These are phyloP conservation scores for Agaricales sp. DNA, from an alignment of 1,284 basidiomycete genomes.

Conservation along the genomic window DNA sequence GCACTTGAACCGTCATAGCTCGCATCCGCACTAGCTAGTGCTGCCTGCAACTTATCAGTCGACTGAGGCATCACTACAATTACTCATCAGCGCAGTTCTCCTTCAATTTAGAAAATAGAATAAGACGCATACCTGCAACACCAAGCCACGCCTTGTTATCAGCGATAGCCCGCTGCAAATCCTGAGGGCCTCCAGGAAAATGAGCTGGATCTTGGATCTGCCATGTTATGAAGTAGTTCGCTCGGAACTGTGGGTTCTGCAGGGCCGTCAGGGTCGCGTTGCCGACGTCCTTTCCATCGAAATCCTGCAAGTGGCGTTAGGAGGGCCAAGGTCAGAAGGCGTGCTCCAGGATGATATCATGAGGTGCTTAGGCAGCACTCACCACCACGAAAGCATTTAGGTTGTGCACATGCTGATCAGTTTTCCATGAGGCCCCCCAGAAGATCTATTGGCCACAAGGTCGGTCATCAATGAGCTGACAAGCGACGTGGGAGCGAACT, in stretches of 20 bases:
- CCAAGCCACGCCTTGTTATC: constrained; percentile 14
- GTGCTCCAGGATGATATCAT: not conserved
- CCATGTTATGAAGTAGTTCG: constrained; percentile 25
- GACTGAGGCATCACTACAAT: constrained; percentile 13
- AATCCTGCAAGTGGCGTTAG: constrained; percentile 29
- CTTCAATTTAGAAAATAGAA: not conserved
- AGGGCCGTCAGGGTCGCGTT: constrained; percentile 26
- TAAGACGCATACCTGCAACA: constrained; percentile 11
- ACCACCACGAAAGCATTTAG: constrained; percentile 33
- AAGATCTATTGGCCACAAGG: no score
- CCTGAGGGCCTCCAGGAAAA: constrained; percentile 29
- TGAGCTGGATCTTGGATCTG: constrained; percentile 22
- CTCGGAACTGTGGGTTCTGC: constrained; percentile 12
- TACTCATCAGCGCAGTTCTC: no score
- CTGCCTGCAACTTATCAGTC: constrained; percentile 17
- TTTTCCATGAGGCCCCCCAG: constrained; percentile 37
- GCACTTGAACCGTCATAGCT: constrained; percentile 25
- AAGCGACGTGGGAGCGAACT: not conserved
- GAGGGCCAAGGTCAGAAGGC: not conserved
- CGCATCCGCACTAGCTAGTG: constrained; percentile 18
- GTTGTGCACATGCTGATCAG: constrained; percentile 19
- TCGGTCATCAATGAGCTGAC: not conserved
- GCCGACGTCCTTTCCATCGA: constrained; percentile 38
- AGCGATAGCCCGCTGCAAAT: constrained; percentile 21
- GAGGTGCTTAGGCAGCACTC: constrained; percentile 11